Evolutionary conservation across 495 filamentous ascomycete genomes (phyloP).

Genomic region (Aspergillus hancockii): DNA sequence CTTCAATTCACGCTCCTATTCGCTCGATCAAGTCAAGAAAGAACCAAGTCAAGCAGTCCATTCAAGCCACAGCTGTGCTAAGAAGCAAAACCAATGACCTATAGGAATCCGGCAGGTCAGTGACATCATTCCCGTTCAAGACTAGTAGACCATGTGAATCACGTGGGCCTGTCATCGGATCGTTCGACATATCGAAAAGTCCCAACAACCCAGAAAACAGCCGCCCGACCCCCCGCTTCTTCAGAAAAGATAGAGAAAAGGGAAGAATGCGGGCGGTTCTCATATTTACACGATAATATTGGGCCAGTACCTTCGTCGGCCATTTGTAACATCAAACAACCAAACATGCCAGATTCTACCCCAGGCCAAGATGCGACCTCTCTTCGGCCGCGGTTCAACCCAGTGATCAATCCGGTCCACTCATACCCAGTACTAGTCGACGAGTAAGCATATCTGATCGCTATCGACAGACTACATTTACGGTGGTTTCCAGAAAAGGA

Average conservation of each 20-base stretch:
- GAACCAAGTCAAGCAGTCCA: background rate
- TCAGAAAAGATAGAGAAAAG: background rate
- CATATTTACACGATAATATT: background rate
- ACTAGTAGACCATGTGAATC: constrained; percentile 16
- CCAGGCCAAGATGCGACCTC: constrained; percentile 8
- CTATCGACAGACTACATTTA: background rate
- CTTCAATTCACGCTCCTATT: background rate
- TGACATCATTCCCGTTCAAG: constrained; percentile 26
- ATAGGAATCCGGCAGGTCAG: background rate
- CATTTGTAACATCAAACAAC: background rate
- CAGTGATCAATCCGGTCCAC: constrained; percentile 38
- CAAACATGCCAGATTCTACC: constrained; percentile 9
- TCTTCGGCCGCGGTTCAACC: constrained; percentile 34
- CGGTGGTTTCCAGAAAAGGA: background rate
- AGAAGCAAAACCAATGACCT: background rate
- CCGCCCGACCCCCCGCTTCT: background rate
- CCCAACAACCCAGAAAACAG: constrained; percentile 1
- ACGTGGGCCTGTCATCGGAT: constrained; percentile 18
- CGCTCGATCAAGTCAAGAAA: background rate
- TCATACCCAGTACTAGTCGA: constrained; percentile 40
- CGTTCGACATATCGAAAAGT: background rate
- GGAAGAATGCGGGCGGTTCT: background rate
- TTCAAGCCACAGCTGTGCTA: background rate
- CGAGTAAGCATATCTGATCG: constrained; percentile 31
- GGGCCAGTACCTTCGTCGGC: background rate